A percentile compares a stretch with the other conserved stretches of the same genome.
These are phyloP conservation scores for Linderniella brevidens DNA, from an alignment of 257 asterid genomes.

Conservation along the genomic window DNA sequence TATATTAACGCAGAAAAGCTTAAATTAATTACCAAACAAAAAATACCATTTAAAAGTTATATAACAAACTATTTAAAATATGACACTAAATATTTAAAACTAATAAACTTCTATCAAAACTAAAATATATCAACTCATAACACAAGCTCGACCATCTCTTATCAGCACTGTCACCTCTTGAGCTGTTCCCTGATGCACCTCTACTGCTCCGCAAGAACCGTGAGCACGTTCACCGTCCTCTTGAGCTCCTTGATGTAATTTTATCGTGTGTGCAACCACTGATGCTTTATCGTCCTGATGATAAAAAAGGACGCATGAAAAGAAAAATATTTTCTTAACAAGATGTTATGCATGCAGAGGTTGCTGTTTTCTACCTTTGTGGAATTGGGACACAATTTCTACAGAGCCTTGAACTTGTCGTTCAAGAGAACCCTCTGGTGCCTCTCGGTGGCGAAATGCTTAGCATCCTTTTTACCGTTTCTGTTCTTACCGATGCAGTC, in stretches of 20 bases:
- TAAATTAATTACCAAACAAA: too few species aligned
- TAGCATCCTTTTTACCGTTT: conserved; percentile 40
- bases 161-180: too few species aligned
- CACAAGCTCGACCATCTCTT: too few species aligned
- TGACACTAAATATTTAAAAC: too few species aligned
- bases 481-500: conserved; percentile 29
- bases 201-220: conserved; percentile 48
- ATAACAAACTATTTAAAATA: too few species aligned
- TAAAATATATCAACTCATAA: too few species aligned
- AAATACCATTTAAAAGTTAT: too few species aligned
- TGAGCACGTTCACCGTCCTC: conserved; percentile 39
- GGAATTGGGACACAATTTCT: conserved; percentile 46
- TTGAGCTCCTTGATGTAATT: conserved; percentile 51
- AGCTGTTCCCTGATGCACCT: conserved; percentile 45
- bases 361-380: conserved; percentile 45
- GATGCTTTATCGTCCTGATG: conserved; percentile 48
- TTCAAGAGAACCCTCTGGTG: conserved; percentile 57
- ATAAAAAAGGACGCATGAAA: conserved; percentile 1
- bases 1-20: too few species aligned
- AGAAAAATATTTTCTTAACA: background rate
- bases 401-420: conserved; percentile 42
- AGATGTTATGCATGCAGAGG: too few species aligned
- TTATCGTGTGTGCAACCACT: conserved; percentile 36
- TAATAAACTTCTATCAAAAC: too few species aligned
- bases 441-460: conserved; percentile 68